Base-by-base conservation (phyloP, 441 rosid species). In the Populus hybrid region DNA sequence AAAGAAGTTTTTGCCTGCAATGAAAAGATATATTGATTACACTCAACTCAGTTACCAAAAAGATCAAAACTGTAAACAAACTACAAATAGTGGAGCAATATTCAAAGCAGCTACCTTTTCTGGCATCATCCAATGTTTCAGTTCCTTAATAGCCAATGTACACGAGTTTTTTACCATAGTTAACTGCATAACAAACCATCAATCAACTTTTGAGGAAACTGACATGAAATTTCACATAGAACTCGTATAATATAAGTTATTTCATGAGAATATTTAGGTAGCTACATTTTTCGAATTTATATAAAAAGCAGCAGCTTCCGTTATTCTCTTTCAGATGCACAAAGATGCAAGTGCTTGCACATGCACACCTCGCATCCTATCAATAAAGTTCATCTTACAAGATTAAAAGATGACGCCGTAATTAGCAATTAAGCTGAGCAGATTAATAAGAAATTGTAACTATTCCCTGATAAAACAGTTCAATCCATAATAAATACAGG, bases 1-100 rank as follows among this genome's bases (percentile, higher is more conserved):
- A 90, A 23, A 45, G 93, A 82, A 68, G 94, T 92, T 86, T 86
- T 88, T 16, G 78, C 94, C 97, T 90, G 89, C 74, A 71, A 83
- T 9, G 71, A 50, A 71, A 21, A 63, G 78, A 42, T 14, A 61
- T 40, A 29, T 24, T 23, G 23, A 45, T 74, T 78, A 64, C 20
- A 79, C 40, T 73, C 63, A 74, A 77, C 36, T 8, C 31, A 20
- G 9, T n/a, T 71, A 74, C 61, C 16, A 64, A 26, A 35, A 38
- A 40, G 2, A 16, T 8, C 45, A 72, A 38, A 29, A 14, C 26
- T 61, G 3, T 69, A 23, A 64, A 6, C 45, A 11, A 56, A 71
- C 16, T n/a, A 24, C 7, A 74, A 56, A 12, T 40, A 26, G 9
- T 38, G 56, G 40, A 14, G 53, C 7, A n/a, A 2, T 38, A 23